Conservation (phyloP, 306 rosid species). For the Hylodesmum podocarpum region DNA sequence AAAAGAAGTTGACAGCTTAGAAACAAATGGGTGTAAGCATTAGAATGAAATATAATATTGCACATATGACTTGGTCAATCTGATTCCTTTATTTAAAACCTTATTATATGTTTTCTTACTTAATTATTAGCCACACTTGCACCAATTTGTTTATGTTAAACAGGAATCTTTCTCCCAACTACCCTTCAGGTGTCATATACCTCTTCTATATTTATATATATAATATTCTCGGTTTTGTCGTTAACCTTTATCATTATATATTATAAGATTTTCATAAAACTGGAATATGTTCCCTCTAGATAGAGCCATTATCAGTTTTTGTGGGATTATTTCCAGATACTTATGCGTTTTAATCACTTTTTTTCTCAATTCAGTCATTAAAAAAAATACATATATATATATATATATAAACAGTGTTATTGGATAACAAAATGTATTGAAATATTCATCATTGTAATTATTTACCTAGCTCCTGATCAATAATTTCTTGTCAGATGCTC, state of each 20-base stretch:
- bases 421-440: neutral
- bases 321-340: neutral
- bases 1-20: conserved; percentile 42
- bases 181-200: conserved; percentile 15
- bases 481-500: neutral
- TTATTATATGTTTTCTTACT: neutral
- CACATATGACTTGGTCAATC: conserved; percentile 31
- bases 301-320: neutral
- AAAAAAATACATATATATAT: too few relatives aligned
- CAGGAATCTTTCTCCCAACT: conserved; percentile 29
- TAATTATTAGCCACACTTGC: conserved; percentile 20
- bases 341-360: neutral
- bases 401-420: neutral
- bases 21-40: conserved; percentile 32
- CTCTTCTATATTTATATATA: neutral
- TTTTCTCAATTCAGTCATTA: neutral
- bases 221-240: neutral
- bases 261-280: neutral
- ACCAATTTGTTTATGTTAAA: conserved; percentile 2
- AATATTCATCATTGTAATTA: neutral
- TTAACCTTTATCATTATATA: neutral
- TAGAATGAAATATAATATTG: conserved; percentile 29
- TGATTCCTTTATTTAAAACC: conserved; percentile 11
- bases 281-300: conserved; percentile 11
- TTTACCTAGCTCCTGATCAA: neutral